Base-by-base conservation (phyloP, 2,329 filamentous ascomycete genomes). In the Oidium heveae region DNA sequence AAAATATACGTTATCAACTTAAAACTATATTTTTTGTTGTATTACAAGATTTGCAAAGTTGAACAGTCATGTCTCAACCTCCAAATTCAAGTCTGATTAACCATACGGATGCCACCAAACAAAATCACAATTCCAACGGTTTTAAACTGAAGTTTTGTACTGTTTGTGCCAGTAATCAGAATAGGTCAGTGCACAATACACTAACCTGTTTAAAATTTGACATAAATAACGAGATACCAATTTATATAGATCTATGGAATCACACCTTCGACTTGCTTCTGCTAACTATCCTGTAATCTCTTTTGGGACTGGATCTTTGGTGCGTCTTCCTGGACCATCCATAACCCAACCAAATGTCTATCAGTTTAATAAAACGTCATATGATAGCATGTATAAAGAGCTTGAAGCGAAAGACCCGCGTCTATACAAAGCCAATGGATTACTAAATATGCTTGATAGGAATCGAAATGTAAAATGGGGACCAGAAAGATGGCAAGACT, bases 161-260 rank as follows among this genome's bases (percentile, higher is more conserved):
- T 2, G 89, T 98, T n/a, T 98, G 91, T 69, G 91, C 91, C 8
- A 94, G 87, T 64, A 98, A 98, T 64, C 87, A 98, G 68, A 98
- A 98, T 65, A 80, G 91, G 79, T 94, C 73, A 49, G 54, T 55
- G 41, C 39, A 57, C 32, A 53, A 44, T 16, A 10, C 22, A 9
- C 15, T 9, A 18, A n/a, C 15, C 18, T 33, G 10, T n/a, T 2
- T 4, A 20, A n/a, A 56, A 43, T 20, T 15, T 59, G n/a, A 59
- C 47, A 34, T 54, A 52, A 13, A 18, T 16, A 61, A 64, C 57
- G 51, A 32, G 24, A 28, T 28, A 28, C 24, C 24, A 28, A 28
- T 28, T 28, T 28, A 28, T 6, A 33, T 62, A 85, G 82, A 68
- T 86, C 86, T n/a, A 96, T 98, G 91, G 91, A 96, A 74, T 89